Base-by-base conservation (phyloP, 305 asterid genomes). In the Nicotiana rustica region DNA sequence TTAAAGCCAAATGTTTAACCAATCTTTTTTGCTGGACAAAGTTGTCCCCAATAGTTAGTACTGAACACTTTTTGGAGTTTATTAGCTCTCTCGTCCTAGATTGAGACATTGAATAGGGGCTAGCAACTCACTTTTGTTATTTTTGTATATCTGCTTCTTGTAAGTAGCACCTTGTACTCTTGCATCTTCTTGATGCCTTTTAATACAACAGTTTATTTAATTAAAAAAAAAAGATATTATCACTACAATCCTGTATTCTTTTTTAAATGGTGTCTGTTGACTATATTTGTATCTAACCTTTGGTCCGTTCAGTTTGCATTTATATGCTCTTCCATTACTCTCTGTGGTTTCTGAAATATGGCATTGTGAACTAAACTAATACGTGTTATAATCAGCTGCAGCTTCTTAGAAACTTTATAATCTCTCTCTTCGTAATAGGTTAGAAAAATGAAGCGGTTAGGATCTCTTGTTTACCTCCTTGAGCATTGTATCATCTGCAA, bases 221-320 rank as follows among this genome's bases (percentile, higher is more conserved):
- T 31, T 2, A 31, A 31, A 31, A 31, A 25, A 25, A 31, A 0
- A 49, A 71, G 21, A 44, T 71, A 13, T 29, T 13, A 21, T 71
- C 38, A 71, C 36, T 2, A 73, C 18, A 44, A 44, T 44, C 47
- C 1, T 0, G 0, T 36, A 14, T 75, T 75, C 14, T 52, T 47
- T 70, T 19, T 15, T 36, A 0, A 8, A 25, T 75, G 79, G 64
- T 25, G 29, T 75, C 44, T 25, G 1, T 52, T 75, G 79, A 52
- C 65, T 75, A 73, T 73, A 73, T 15, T 15, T 15, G 44, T 75
- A 49, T 52, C 38, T 2, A 75, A 75, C 10, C 62, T 49, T 29
- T 73, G 47, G 25, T 56, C 65, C 29, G 79, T 25, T 75, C 14
- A 25, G 65, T 49, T 75, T 75, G 79, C 47, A 15, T 75, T 21